Evolutionary conservation across 371 early-diverging fungal species (phyloP), one percentile per base, ranked within the genome.

Genomic region (Batkoa obscura): DNA sequence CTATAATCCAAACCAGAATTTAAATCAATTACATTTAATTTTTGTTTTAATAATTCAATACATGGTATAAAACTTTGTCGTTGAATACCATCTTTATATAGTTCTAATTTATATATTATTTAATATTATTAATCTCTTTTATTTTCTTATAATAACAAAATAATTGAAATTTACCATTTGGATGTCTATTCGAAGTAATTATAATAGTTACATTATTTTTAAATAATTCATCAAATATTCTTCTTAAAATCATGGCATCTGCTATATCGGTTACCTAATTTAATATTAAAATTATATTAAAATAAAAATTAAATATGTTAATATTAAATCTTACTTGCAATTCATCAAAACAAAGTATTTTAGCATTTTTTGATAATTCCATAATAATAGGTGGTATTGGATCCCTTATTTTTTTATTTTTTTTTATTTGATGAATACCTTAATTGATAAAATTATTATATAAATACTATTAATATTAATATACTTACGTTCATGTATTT

Each of bases 51-150:
- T 35, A 93, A 65, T 2, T 81, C 85, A 47, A 96, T 96, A 54
- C 88, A 84, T 0, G 94, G 94, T 49, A 94, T 36, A 59, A 94
- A 94, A 56, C 84, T 84, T 57, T 76, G 68, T 42, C 97, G 75
- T 63, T 94, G 94, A 38, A 96, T 84, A 12, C 97, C 97, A 61
- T 93, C 92, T 68, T 83, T 79, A 72, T 94, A 96, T 43, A 96
- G 72, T 41, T 92, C 84, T 67, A 63, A 15, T 1, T 17, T n/a
- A n/a, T 34, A 33, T 23, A 10, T 13, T 1, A 34, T 35, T n/a
- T 23, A n/a, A n/a, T n/a, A n/a, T n/a, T n/a, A n/a, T n/a, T n/a
- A n/a, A n/a, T n/a, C n/a, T n/a, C n/a, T n/a, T n/a, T n/a, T n/a
- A n/a, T n/a, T n/a, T n/a, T n/a, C n/a, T 33, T 23, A 10, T 4